Conservation (phyloP, 140 eudicot genomes). For the Anethum foeniculum region DNA sequence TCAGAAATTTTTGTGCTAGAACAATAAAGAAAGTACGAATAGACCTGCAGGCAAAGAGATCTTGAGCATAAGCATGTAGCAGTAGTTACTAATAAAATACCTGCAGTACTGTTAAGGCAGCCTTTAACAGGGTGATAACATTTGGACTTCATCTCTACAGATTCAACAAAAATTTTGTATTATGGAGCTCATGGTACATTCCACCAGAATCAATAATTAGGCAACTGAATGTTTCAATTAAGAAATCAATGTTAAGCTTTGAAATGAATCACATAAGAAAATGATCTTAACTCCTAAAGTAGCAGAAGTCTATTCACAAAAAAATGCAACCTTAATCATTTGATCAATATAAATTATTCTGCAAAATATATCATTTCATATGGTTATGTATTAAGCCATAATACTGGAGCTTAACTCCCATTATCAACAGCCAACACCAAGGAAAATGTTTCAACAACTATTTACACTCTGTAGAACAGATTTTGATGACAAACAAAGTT, state of each 20-base stretch:
- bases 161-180: background rate
- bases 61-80: conserved; percentile 77
- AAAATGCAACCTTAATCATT: background rate
- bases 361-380: background rate
- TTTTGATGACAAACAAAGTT: background rate
- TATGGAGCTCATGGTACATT: background rate
- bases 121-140: conserved; percentile 69
- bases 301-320: background rate
- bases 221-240: background rate
- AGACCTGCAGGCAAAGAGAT: conserved; percentile 73
- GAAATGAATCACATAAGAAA: background rate
- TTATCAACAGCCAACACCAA: background rate
- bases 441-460: background rate
- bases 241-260: background rate
- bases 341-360: background rate
- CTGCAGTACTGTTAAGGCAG: conserved; percentile 70
- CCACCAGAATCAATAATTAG: background rate
- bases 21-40: background rate
- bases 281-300: background rate
- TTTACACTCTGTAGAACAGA: background rate
- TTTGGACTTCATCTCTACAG: conserved; percentile 62
- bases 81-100: conserved; percentile 43
- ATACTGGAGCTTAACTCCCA: background rate
- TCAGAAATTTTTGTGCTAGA: background rate
- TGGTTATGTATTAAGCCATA: background rate